Conservation (phyloP, 2,329 filamentous ascomycete genomes). For the Helicocarpus griseus region DNA sequence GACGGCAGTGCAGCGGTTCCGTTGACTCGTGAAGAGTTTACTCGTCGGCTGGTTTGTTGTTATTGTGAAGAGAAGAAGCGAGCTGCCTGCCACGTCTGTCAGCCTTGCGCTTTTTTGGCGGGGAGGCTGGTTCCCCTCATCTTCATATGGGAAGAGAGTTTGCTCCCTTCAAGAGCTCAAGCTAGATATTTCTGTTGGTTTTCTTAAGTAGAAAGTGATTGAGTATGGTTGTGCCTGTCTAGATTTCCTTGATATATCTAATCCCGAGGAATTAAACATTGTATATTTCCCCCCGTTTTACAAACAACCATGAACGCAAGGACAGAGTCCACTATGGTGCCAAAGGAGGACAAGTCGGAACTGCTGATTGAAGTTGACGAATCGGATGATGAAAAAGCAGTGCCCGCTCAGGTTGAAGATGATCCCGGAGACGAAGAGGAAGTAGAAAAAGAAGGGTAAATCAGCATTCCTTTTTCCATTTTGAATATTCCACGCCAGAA, state of each 20-base stretch:
- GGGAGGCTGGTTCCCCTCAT: not conserved
- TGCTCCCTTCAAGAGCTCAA: not conserved
- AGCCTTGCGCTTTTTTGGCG: not conserved
- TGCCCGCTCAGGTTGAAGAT: not conserved
- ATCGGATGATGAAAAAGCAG: not conserved
- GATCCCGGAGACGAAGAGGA: not conserved
- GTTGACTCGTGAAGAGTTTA: not conserved
- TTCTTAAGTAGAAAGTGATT: not conserved
- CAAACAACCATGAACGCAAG: not conserved
- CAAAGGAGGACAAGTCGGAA: not conserved
- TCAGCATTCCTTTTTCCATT: not conserved
- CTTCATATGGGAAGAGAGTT: not conserved
- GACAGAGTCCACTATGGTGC: not conserved
- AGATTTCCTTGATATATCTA: not conserved
- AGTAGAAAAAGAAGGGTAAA: not conserved
- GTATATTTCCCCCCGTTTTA: not conserved
- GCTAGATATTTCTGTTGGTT: not conserved
- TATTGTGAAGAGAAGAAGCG: too few relatives aligned
- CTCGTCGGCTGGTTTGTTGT: too few relatives aligned
- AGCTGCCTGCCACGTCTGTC: not conserved
- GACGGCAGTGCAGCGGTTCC: not conserved
- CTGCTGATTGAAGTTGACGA: not conserved
- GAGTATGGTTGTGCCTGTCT: not conserved
- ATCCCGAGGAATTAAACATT: not conserved
- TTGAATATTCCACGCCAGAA: too few relatives aligned